phyloP scores from a whole-genome alignment of 805 yeast species.

The Jamesozyma rosinii region DNA sequence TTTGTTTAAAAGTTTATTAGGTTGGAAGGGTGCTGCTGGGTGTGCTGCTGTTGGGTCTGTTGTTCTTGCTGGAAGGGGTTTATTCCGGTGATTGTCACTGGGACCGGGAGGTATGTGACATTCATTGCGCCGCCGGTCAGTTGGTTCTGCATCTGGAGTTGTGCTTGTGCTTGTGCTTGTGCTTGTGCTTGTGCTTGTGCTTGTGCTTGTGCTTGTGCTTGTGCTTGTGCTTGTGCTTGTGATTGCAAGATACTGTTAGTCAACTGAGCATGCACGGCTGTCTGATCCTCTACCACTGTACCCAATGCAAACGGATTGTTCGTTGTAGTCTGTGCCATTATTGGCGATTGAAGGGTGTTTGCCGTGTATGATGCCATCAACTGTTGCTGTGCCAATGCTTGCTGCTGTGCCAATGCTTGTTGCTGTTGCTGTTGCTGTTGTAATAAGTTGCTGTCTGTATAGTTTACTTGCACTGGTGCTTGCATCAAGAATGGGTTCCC shows the following conservation, averaged over 20 bases:
- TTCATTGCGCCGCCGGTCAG: slow-evolving; percentile 3
- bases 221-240: not conserved
- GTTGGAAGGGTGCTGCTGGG: too few species aligned
- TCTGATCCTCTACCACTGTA: slow-evolving; percentile 12
- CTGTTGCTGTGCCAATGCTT: slow-evolving; percentile 14
- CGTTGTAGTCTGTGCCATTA: not conserved
- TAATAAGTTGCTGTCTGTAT: not conserved
- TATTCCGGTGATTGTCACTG: slow-evolving; percentile 8
- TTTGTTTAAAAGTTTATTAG: too few species aligned
- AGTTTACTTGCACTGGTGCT: slow-evolving; percentile 7
- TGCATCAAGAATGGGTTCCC: slow-evolving; percentile 19
- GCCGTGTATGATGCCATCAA: not conserved
- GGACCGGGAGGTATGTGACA: slow-evolving; percentile 8
- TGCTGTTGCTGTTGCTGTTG: slow-evolving; percentile 13
- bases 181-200: slow-evolving; percentile 8
- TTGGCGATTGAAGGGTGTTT: not conserved
- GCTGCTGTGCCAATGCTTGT: slow-evolving; percentile 9
- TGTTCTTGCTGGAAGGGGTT: slow-evolving; percentile 11
- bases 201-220: slow-evolving; percentile 4
- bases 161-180: not conserved
- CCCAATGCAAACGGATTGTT: slow-evolving; percentile 33
- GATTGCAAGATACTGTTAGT: slow-evolving; percentile 3
- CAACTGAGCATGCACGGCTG: slow-evolving; percentile 6
- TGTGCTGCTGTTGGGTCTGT: slow-evolving; percentile 7
- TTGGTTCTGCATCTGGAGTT: not conserved